Percentiles rank a stretch among this genome's conserved stretches.
Evolutionary conservation across 306 rosid species (phyloP).

Genomic region (Mimosa pudica): DNA sequence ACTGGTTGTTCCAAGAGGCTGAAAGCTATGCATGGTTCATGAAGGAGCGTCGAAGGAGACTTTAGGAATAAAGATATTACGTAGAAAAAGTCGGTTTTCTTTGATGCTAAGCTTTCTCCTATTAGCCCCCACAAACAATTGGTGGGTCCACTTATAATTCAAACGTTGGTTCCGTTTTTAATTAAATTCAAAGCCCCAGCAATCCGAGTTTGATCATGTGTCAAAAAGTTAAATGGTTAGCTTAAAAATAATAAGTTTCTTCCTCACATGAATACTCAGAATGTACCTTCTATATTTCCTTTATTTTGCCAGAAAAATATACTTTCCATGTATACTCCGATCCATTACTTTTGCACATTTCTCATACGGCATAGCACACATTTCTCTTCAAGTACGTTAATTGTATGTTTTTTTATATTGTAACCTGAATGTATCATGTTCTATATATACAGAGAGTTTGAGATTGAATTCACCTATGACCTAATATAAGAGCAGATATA

Average conservation of each 20-base stretch:
- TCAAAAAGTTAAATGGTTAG: not conserved
- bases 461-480: too few species aligned
- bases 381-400: too few species aligned
- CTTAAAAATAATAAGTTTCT: not conserved
- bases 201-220: not conserved
- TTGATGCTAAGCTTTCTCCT: conserved; percentile 18
- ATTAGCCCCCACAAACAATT: not conserved
- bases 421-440: too few species aligned
- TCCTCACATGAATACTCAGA: not conserved
- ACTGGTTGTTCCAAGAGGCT: not conserved
- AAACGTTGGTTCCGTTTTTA: not conserved
- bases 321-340: not conserved
- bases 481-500: too few species aligned
- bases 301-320: too few species aligned
- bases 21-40: not conserved
- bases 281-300: too few species aligned
- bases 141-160: not conserved
- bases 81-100: not conserved
- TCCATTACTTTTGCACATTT: too few species aligned
- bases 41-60: not conserved
- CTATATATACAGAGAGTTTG: too few species aligned
- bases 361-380: too few species aligned
- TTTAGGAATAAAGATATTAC: not conserved
- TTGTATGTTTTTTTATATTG: too few species aligned
- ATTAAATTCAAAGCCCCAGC: not conserved